Percentiles rank a stretch among this genome's conserved stretches.
Conservation (phyloP, 768 basidiomycete species). For the Hericium rajendrae region DNA sequence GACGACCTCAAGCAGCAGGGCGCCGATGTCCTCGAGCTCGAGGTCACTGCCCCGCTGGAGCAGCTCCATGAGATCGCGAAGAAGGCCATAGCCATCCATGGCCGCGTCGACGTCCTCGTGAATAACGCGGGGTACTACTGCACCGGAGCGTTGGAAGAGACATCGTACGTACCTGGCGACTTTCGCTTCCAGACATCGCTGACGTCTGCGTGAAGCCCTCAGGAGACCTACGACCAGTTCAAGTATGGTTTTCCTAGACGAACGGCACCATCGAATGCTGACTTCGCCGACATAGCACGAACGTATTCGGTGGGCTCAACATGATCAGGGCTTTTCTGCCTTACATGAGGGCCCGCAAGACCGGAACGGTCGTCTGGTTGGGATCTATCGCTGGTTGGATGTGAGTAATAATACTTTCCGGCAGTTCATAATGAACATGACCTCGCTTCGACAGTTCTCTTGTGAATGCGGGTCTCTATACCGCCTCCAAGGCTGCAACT, state of each 20-base stretch:
- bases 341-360: constrained; percentile 12
- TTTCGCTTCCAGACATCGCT: background rate
- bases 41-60: constrained; percentile 16
- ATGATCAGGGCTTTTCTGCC: constrained; percentile 15
- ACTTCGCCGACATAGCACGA: constrained; percentile 4
- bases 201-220: constrained; percentile 7
- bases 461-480: background rate
- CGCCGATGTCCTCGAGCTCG: constrained; percentile 18
- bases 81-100: constrained; percentile 13
- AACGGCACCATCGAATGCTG: background rate
- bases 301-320: constrained; percentile 14
- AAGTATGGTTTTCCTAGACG: constrained; percentile 1
- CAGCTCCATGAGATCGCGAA: constrained; percentile 13
- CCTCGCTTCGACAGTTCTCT: too few species aligned
- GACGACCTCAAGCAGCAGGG: constrained; percentile 20
- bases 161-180: constrained; percentile 1
- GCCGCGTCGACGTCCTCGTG: constrained; percentile 14
- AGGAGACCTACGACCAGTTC: constrained; percentile 15
- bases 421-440: too few species aligned
- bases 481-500: background rate
- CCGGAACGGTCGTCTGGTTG: constrained; percentile 14
- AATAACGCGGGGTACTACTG: constrained; percentile 8
- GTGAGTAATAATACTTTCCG: background rate
- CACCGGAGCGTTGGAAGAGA: constrained; percentile 14
- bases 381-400: constrained; percentile 10